Conservation (phyloP, 2,329 filamentous ascomycete genomes). For the Stenocarpella maydis region DNA sequence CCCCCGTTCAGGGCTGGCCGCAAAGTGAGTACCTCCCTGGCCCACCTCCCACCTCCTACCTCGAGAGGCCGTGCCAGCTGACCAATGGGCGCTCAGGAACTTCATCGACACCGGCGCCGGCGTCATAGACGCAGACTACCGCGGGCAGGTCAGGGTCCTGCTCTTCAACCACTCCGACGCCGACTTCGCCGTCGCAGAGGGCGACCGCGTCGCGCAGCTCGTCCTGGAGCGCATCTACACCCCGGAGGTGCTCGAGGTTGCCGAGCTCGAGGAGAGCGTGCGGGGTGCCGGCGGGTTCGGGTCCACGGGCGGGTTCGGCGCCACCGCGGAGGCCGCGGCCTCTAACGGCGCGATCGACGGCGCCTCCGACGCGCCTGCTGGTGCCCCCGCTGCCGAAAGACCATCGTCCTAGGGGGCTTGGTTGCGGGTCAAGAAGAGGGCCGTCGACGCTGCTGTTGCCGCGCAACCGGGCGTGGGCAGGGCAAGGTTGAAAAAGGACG, state of each 20-base stretch:
- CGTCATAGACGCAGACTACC: slow-evolving; percentile 97
- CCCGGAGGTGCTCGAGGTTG: slow-evolving; percentile 88
- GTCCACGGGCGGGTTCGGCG: slow-evolving; percentile 71
- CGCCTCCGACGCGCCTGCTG: neutral
- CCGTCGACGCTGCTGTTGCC: slow-evolving; percentile 3
- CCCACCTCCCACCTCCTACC: too few species aligned
- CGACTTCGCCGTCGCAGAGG: slow-evolving; percentile 83
- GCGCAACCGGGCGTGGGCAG: neutral
- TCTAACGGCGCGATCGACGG: slow-evolving; percentile 18
- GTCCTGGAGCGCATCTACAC: slow-evolving; percentile 95
- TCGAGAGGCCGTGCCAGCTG: neutral
- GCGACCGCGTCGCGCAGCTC: slow-evolving; percentile 92
- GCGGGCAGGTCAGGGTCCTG: slow-evolving; percentile 91
- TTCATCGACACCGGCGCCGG: slow-evolving; percentile 96
- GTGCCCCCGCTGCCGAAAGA: slow-evolving; percentile 14
- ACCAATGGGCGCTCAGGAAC: slow-evolving; percentile 54
- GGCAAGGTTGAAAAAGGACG: slow-evolving; percentile 28
- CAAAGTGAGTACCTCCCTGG: slow-evolving; percentile 59
- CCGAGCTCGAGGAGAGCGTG: slow-evolving; percentile 88
- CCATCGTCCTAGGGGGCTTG: slow-evolving; percentile 34
- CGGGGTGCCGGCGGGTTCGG: slow-evolving; percentile 91
- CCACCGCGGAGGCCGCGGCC: neutral
- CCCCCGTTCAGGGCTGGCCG: slow-evolving; percentile 87
- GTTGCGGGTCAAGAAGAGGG: slow-evolving; percentile 31
- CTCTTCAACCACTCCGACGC: slow-evolving; percentile 90